Conservation (phyloP, 2,329 filamentous ascomycete genomes). For the Chalara sp. region DNA sequence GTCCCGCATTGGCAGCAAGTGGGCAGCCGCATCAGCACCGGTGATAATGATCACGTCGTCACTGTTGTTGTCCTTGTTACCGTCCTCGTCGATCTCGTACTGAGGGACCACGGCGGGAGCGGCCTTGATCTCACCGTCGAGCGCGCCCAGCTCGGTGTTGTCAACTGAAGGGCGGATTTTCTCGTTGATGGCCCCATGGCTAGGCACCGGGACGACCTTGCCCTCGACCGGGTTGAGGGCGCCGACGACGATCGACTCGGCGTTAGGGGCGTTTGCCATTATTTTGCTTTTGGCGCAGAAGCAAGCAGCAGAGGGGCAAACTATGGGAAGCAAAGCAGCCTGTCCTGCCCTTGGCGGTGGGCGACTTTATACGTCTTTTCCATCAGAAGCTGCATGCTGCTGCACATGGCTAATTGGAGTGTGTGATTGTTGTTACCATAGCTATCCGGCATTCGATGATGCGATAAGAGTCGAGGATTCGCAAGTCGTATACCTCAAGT, state of each 20-base stretch:
- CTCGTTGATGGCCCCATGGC: conserved; percentile 26
- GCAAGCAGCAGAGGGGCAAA: conserved; percentile 2
- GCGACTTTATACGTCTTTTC: no score
- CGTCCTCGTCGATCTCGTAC: conserved; percentile 12
- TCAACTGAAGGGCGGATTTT: conserved; percentile 16
- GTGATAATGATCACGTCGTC: conserved; percentile 43
- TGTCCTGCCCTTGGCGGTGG: no score
- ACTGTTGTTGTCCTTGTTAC: conserved; percentile 27
- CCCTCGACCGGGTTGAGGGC: conserved; percentile 25
- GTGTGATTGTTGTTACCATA: no score
- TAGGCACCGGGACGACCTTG: conserved; percentile 25
- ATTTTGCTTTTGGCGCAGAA: conserved; percentile 9
- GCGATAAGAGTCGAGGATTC: no score
- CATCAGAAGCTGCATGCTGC: no score
- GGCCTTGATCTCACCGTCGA: conserved; percentile 19
- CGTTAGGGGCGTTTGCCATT: conserved; percentile 6
- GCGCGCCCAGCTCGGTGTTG: conserved; percentile 8
- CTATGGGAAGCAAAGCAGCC: background rate
- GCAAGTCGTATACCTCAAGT: no score
- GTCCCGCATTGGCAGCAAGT: conserved; percentile 45
- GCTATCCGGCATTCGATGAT: no score
- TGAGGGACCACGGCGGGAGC: conserved; percentile 1
- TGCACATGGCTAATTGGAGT: no score
- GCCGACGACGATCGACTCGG: conserved; percentile 21
- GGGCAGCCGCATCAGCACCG: conserved; percentile 41